phyloP scores from a whole-genome alignment of 768 basidiomycete genomes.

The Paxillus ammoniavirescens region DNA sequence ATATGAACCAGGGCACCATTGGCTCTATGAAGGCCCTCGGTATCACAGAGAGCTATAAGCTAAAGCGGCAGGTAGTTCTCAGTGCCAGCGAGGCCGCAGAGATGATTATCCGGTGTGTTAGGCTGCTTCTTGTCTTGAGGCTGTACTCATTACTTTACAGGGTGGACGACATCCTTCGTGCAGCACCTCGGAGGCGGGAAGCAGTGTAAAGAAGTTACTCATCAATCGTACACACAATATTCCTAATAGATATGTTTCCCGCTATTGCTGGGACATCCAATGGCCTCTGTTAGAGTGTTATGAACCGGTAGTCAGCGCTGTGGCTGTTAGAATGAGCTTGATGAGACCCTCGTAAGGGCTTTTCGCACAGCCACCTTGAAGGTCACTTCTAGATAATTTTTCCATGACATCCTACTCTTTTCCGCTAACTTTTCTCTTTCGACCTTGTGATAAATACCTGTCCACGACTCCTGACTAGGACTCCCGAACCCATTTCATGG shows the following conservation, averaged over 20 bases:
- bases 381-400: not conserved
- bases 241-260: slow-evolving; percentile 2
- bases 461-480: no score
- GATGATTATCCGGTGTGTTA: slow-evolving; percentile 89
- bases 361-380: no score
- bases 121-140: not conserved
- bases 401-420: no score
- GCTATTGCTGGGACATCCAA: not conserved
- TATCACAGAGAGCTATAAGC: slow-evolving; percentile 94
- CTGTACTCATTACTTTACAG: slow-evolving; percentile 36
- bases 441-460: no score
- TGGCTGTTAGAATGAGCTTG: no score
- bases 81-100: slow-evolving; percentile 96
- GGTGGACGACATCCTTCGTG: slow-evolving; percentile 89
- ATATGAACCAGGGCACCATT: slow-evolving; percentile 85
- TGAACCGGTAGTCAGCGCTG: no score
- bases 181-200: slow-evolving; percentile 84
- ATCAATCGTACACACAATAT: not conserved
- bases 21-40: slow-evolving; percentile 88
- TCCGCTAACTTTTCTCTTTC: no score
- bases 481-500: slow-evolving; percentile 45
- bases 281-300: no score
- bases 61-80: slow-evolving; percentile 92
- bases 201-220: slow-evolving; percentile 46
- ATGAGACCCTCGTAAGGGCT: no score